Percentiles rank a stretch among this genome's conserved stretches.
phyloP scores from a whole-genome alignment of 768 basidiomycete genomes.

The Punctularia strigosozonata region DNA sequence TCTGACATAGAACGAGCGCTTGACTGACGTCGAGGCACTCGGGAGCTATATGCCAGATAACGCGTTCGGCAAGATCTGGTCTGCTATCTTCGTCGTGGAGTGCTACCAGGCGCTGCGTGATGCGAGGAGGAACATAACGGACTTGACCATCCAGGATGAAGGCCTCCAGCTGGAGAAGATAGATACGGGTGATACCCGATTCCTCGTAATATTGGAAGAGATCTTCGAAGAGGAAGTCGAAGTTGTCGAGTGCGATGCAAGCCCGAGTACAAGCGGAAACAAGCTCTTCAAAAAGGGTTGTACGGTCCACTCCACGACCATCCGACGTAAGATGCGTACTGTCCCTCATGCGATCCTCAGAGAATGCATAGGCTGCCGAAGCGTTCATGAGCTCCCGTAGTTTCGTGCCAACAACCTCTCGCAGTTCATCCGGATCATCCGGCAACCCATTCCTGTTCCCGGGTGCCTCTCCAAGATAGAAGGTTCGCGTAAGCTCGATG shows the following conservation, averaged over 20 bases:
- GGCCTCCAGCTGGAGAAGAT: constrained; percentile 68
- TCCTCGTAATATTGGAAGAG: constrained; percentile 85
- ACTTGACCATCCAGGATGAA: constrained; percentile 72
- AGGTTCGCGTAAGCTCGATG: constrained; percentile 74
- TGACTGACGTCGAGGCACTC: constrained; percentile 88
- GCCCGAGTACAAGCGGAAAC: constrained; percentile 70
- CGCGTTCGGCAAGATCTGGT: constrained; percentile 68
- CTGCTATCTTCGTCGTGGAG: constrained; percentile 62
- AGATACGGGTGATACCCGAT: constrained; percentile 75
- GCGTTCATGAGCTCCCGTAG: constrained; percentile 78
- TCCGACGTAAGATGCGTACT: constrained; percentile 72
- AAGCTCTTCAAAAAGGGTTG: constrained; percentile 79
- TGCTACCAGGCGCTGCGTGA: constrained; percentile 75
- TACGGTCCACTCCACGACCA: constrained; percentile 87
- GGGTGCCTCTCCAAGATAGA: constrained; percentile 69
- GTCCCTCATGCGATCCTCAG: constrained; percentile 90
- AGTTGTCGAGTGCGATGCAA: constrained; percentile 68
- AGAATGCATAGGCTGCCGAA: constrained; percentile 83
- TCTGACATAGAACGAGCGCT: constrained; percentile 76
- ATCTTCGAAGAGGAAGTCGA: constrained; percentile 87
- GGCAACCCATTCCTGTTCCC: constrained; percentile 87
- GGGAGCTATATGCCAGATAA: constrained; percentile 97
- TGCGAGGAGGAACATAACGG: constrained; percentile 67
- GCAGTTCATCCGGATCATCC: constrained; percentile 42
- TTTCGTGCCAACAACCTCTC: constrained; percentile 57